Base-by-base conservation (phyloP, 192 early-diverging fungal genomes). In the Umbelopsis sp. region DNA sequence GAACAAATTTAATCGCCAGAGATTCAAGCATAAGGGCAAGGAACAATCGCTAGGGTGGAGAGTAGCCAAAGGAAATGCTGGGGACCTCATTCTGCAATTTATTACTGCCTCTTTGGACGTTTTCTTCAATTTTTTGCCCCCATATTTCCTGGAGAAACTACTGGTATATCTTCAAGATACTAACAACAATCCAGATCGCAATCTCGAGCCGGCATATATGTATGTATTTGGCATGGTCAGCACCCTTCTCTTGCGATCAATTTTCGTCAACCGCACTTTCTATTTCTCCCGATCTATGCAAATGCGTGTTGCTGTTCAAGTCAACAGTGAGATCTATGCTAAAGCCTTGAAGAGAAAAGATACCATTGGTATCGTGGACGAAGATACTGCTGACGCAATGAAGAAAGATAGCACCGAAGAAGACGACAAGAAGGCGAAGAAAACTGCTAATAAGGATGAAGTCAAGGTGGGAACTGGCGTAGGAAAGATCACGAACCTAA, bases 401-500 rank as follows among this genome's bases (percentile, higher is more conserved):
- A 80, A 45, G 72, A 75, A 50, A 71, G 31, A 26, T 34, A 32
- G 29, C 10, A 17, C 25, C 0, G 56, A 62, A 20, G 56, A 14
- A 11, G 56, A 62, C 17, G 17, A 29, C 16, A 62, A 62, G 17
- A 59, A 51, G 7, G 38, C 44, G 9, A 41, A 52, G 8, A 41
- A 52, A 1, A 44, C 68, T 11, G 72, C 77, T 7, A 68, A 80
- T 16, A 70, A 73, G 22, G 70, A 72, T 0, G 66, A 62, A 3
- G 71, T 71, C 0, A 74, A 72, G 9, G 45, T 73, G 11, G 76
- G 79, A 3, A 75, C 74, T 22, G 32, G 74, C 74, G 81, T 85
- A 26, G 88, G 91, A 32, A 89, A 88, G 78, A 87, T 93, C 66
- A 90, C 90, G 9, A 91, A 88, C 75, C 73, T 93, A 70, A 91